Conservation (phyloP, 1,284 basidiomycete species). For the Ustilago nuda region DNA sequence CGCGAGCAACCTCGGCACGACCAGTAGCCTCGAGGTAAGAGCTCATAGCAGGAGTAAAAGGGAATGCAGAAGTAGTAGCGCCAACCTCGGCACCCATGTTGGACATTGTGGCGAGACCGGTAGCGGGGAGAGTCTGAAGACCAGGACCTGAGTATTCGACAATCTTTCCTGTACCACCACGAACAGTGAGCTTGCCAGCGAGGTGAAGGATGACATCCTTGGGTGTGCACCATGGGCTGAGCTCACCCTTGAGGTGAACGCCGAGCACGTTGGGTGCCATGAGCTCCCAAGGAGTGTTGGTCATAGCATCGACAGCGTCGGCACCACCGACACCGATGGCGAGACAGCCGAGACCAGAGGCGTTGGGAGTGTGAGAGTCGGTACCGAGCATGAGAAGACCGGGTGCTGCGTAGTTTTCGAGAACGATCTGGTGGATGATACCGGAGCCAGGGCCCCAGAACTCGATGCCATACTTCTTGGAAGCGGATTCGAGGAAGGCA, state of each 20-base stretch:
- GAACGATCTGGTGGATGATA: constrained; percentile 97
- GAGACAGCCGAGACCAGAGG: constrained; percentile 95
- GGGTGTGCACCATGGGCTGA: constrained; percentile 92
- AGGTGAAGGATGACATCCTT: constrained; percentile 97
- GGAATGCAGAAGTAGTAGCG: constrained; percentile 97
- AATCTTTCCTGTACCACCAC: constrained; percentile 96
- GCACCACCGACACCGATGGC: constrained; percentile 99
- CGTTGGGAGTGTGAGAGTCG: constrained; percentile 99
- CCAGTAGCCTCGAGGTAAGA: constrained; percentile 90
- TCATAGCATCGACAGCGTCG: constrained; percentile 98
- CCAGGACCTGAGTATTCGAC: constrained; percentile 98
- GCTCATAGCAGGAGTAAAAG: constrained; percentile 87
- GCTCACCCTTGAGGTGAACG: constrained; percentile 86
- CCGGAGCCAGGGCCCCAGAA: constrained; percentile 87
- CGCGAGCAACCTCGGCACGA: constrained; percentile 84
- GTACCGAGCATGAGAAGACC: constrained; percentile 74
- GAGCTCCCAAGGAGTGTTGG: constrained; percentile 96
- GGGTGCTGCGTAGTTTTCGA: constrained; percentile 91
- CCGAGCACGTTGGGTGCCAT: constrained; percentile 88
- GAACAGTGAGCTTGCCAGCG: constrained; percentile 92
- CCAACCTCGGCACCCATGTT: constrained; percentile 99
- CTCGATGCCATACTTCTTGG: constrained; percentile 86
- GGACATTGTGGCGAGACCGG: constrained; percentile 91
- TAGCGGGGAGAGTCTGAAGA: constrained; percentile 89
- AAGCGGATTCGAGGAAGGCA: constrained; percentile 94